Evolutionary conservation across 148 eudicot genomes (phyloP).

Genomic region (Diospyros lotus): DNA sequence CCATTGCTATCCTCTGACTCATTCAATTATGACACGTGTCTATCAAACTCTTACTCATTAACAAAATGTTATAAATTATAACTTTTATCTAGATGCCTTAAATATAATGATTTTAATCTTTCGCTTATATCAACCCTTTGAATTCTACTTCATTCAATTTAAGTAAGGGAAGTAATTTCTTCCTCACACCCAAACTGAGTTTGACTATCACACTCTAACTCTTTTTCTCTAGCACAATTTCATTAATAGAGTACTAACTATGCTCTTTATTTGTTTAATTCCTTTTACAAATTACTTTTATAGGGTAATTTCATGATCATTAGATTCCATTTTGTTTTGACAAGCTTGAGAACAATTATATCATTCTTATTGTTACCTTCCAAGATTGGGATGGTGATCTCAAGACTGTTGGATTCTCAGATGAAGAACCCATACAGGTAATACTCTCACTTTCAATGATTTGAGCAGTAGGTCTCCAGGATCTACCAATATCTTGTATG

Average conservation of each 20-base stretch:
- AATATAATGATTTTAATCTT: too few relatives aligned
- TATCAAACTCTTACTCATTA: too few relatives aligned
- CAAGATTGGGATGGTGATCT: constrained; percentile 51
- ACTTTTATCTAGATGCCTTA: too few relatives aligned
- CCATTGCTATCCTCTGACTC: too few relatives aligned
- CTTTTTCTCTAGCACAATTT: background rate
- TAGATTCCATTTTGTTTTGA: background rate
- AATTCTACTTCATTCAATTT: too few relatives aligned
- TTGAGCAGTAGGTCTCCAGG: constrained; percentile 24
- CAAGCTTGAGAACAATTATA: background rate
- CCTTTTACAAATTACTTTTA: background rate
- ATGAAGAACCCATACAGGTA: constrained; percentile 39
- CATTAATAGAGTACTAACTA: background rate
- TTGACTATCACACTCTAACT: background rate
- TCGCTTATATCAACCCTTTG: too few relatives aligned
- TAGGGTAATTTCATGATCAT: background rate
- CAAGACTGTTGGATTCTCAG: constrained; percentile 39
- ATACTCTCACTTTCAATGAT: constrained; percentile 28
- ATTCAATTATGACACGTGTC: too few relatives aligned
- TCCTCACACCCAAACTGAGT: background rate
- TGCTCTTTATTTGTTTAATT: background rate
- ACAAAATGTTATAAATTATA: too few relatives aligned
- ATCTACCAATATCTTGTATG: constrained; percentile 45
- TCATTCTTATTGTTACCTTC: constrained; percentile 42
- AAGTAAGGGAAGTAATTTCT: too few relatives aligned